phyloP scores from a whole-genome alignment of 139 green algal genomes.

The Ettlia oleoabundans region DNA sequence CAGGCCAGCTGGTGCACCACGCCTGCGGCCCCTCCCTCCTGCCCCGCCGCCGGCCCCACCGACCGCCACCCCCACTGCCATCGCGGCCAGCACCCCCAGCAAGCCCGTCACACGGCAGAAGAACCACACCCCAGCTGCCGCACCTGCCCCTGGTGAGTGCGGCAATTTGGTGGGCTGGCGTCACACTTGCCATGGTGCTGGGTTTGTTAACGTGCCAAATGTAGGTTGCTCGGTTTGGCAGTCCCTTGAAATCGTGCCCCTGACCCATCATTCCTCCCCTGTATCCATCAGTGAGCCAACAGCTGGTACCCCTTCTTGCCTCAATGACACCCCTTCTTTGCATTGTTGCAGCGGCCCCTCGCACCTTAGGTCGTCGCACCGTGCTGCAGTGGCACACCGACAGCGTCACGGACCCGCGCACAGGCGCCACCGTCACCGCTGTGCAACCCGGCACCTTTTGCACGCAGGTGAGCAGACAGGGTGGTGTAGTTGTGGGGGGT shows the following conservation, averaged over 20 bases:
- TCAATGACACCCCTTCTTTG: no score
- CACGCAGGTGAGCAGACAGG: conserved; percentile 29
- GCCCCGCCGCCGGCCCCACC: not conserved
- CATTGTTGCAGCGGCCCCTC: not conserved
- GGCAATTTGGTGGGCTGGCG: not conserved
- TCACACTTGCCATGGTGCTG: no score
- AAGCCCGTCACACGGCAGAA: conserved; percentile 32
- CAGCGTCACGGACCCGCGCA: conserved; percentile 38
- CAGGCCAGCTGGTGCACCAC: conserved; percentile 1
- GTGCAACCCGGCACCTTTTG: conserved; percentile 47
- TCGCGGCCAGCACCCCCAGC: conserved; percentile 3
- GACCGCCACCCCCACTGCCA: not conserved
- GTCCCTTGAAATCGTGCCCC: no score
- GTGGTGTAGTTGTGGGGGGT: not conserved
- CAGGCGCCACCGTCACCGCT: conserved; percentile 7
- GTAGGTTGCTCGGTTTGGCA: no score
- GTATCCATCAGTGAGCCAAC: no score
- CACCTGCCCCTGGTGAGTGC: not conserved
- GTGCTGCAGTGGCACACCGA: conserved; percentile 41
- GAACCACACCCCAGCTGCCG: not conserved
- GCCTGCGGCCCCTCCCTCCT: conserved; percentile 7
- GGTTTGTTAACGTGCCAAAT: no score
- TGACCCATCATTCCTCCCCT: not conserved
- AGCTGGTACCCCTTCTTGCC: not conserved
- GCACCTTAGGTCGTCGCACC: not conserved